Conservation (phyloP, 345 rosid genomes). For the Viola odorata region DNA sequence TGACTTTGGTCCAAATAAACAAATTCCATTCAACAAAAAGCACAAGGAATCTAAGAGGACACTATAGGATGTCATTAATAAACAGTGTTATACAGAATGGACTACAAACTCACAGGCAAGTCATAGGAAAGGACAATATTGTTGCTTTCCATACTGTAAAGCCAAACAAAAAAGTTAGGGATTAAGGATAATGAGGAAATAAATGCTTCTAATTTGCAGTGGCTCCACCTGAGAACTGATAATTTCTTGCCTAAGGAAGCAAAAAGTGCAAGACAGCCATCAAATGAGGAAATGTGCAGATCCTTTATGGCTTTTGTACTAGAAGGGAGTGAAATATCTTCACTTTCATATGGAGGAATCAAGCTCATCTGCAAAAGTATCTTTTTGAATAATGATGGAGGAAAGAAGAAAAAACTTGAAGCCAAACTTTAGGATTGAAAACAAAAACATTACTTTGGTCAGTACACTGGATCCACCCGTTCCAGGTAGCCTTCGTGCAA, state of each 20-base stretch:
- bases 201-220: slow-evolving; percentile 1
- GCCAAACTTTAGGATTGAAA: neutral
- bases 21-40: slow-evolving; percentile 2
- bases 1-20: neutral
- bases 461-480: slow-evolving; percentile 52
- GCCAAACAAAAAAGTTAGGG: slow-evolving; percentile 17
- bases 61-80: slow-evolving; percentile 7
- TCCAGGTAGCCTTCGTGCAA: slow-evolving; percentile 58
- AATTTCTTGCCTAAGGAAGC: slow-evolving; percentile 77
- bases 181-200: neutral
- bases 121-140: slow-evolving; percentile 55
- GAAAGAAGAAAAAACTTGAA: neutral
- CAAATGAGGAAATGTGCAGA: slow-evolving; percentile 59
- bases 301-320: slow-evolving; percentile 65
- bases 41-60: neutral
- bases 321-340: slow-evolving; percentile 57
- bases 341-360: slow-evolving; percentile 55
- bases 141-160: slow-evolving; percentile 69
- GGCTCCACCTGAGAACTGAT: slow-evolving; percentile 59
- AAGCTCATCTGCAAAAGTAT: slow-evolving; percentile 50
- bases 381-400: neutral
- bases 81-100: neutral
- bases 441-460: slow-evolving; percentile 52
- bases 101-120: slow-evolving; percentile 48
- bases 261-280: slow-evolving; percentile 50